Conservation (phyloP, 768 basidiomycete genomes). For the Xerocomellus intermedius region DNA sequence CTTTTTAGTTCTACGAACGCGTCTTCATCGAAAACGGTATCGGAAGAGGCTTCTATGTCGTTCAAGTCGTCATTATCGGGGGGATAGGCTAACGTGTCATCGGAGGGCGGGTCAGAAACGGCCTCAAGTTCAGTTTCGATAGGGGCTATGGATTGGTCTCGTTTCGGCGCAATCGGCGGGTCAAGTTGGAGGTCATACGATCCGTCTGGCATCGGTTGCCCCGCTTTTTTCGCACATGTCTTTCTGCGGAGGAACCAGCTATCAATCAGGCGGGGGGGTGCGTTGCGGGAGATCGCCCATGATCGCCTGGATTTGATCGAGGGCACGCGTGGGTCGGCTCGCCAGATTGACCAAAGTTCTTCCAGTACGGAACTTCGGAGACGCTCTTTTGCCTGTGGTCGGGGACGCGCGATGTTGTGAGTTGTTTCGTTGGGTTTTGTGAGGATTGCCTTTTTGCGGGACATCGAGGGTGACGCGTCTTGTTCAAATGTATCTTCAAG, state of each 20-base stretch:
- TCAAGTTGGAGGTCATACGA: constrained; percentile 23
- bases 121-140: not conserved
- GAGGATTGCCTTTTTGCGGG: not conserved
- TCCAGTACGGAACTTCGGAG: constrained; percentile 11
- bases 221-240: constrained; percentile 22
- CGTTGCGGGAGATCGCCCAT: constrained; percentile 26
- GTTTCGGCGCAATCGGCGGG: constrained; percentile 1
- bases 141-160: constrained; percentile 8
- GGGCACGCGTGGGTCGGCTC: constrained; percentile 26
- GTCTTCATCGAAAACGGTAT: constrained; percentile 19
- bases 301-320: constrained; percentile 26
- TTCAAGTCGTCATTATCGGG: constrained; percentile 1
- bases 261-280: constrained; percentile 18
- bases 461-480: constrained; percentile 9
- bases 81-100: constrained; percentile 23
- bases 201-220: constrained; percentile 17
- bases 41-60: constrained; percentile 22
- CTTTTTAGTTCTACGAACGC: not conserved
- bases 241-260: constrained; percentile 31
- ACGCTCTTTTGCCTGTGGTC: constrained; percentile 8
- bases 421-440: not conserved
- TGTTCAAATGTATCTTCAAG: too few species aligned
- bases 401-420: not conserved
- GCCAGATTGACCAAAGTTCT: constrained; percentile 33
- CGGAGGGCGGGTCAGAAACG: constrained; percentile 16